These are phyloP conservation scores for Jimgerdemannia lactiflua DNA, from an alignment of 192 early-diverging fungal species.

Conservation along the genomic window DNA sequence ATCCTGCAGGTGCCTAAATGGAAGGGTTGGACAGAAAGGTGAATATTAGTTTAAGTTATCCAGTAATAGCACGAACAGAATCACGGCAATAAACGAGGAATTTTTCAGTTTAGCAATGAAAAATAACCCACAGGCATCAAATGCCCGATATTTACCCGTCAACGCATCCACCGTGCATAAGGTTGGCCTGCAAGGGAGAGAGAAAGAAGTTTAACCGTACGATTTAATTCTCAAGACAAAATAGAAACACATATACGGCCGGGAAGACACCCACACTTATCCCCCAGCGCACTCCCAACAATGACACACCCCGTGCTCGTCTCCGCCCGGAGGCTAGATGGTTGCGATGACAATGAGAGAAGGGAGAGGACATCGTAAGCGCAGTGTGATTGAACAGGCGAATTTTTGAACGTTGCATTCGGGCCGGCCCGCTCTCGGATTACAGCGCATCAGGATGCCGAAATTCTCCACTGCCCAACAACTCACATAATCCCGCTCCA, in stretches of 20 bases:
- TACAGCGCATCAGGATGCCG: background rate
- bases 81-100: background rate
- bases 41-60: background rate
- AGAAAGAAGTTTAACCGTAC: background rate
- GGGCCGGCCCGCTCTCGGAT: too few species aligned
- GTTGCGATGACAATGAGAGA: background rate
- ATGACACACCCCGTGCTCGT: constrained; percentile 37
- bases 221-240: background rate
- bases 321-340: constrained; percentile 16
- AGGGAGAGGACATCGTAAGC: background rate
- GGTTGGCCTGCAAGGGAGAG: background rate
- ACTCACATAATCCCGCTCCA: constrained; percentile 6
- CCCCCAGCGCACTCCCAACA: constrained; percentile 18
- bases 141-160: background rate
- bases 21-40: background rate
- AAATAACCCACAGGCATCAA: background rate
- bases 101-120: background rate
- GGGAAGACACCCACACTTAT: constrained; percentile 1
- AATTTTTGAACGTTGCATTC: too few species aligned
- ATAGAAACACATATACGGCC: background rate
- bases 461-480: background rate
- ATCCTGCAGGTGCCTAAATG: constrained; percentile 30
- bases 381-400: too few species aligned
- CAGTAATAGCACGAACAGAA: background rate
- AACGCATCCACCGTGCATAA: background rate